Percentiles rank a stretch among this genome's conserved stretches.
These are phyloP conservation scores for Fusarium tricinctum DNA, from an alignment of 2,329 filamentous ascomycete genomes.

Conservation along the genomic window DNA sequence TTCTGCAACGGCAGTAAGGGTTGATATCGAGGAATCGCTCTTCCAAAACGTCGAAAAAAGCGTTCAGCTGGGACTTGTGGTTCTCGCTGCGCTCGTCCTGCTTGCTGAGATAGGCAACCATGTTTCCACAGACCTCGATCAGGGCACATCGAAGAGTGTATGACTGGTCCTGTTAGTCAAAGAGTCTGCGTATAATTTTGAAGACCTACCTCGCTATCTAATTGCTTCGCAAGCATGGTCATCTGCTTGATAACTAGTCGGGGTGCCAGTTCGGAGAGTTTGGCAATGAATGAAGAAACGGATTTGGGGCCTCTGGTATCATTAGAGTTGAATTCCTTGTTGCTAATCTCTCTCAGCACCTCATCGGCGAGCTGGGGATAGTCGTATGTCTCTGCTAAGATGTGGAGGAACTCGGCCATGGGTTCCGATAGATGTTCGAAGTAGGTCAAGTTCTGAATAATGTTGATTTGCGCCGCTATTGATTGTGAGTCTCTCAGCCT, in stretches of 20 bases:
- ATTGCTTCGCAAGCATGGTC: slow-evolving; percentile 91
- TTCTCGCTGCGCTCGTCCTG: slow-evolving; percentile 93
- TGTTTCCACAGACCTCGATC: slow-evolving; percentile 96
- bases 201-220: slow-evolving; percentile 86
- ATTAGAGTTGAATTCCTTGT: slow-evolving; percentile 98
- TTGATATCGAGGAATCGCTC: slow-evolving; percentile 97
- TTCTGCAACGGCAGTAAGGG: slow-evolving; percentile 92
- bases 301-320: slow-evolving; percentile 97
- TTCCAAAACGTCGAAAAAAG: slow-evolving; percentile 96
- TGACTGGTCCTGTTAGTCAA: slow-evolving; percentile 67
- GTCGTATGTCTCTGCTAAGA: slow-evolving; percentile 96
- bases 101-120: slow-evolving; percentile 90
- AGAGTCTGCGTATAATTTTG: rapidly evolving
- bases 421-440: slow-evolving; percentile 99
- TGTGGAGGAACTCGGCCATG: slow-evolving; percentile 98
- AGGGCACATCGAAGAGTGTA: slow-evolving; percentile 94
- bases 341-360: slow-evolving; percentile 92
- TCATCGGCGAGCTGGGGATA: slow-evolving; percentile 96
- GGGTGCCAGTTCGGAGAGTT: slow-evolving; percentile 91
- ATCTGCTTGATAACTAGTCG: slow-evolving; percentile 97
- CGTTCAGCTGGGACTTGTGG: slow-evolving; percentile 93
- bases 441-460: slow-evolving; percentile 97
- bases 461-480: slow-evolving; percentile 92
- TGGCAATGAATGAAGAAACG: slow-evolving; percentile 92
- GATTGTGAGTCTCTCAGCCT: slow-evolving; percentile 47